Evolutionary conservation across 441 rosid species (phyloP).

Genomic region (Gossypium schwendimanii): DNA sequence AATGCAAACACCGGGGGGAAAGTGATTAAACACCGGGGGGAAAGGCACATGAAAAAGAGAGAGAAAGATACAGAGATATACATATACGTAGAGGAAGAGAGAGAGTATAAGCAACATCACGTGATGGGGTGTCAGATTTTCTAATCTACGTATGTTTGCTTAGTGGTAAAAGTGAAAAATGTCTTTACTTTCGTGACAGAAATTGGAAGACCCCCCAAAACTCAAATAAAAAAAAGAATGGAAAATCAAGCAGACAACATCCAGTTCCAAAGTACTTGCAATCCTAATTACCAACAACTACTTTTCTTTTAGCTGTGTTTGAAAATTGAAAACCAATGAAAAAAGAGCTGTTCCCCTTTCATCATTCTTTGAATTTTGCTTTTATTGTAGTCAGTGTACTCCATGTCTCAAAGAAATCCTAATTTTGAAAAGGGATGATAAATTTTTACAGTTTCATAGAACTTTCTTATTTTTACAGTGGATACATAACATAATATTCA

Average conservation of each 20-base stretch:
- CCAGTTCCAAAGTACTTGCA: not conserved
- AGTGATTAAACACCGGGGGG: constrained; percentile 23
- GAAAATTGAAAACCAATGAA: not conserved
- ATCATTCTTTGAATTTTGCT: constrained; percentile 2
- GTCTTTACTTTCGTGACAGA: constrained; percentile 10
- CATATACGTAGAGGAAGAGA: constrained; percentile 14
- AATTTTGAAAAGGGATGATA: not conserved
- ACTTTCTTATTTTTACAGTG: not conserved
- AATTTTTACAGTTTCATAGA: not conserved
- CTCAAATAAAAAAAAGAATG: not conserved
- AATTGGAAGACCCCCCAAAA: constrained; percentile 11
- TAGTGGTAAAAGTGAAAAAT: constrained; percentile 4
- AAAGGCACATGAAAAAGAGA: constrained; percentile 11
- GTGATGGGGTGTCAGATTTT: constrained; percentile 53
- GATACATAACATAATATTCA: too few relatives aligned
- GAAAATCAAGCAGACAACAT: not conserved
- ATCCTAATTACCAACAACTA: not conserved
- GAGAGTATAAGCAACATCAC: constrained; percentile 28
- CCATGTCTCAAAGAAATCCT: not conserved
- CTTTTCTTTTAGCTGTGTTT: not conserved
- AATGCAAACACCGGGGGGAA: not conserved
- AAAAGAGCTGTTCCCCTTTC: not conserved
- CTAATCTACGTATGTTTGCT: not conserved
- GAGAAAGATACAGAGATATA: not conserved
- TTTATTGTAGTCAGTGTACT: not conserved